A percentile compares a stretch with the other conserved stretches of the same genome.
Conservation (phyloP, 2,329 filamentous ascomycete genomes). For the Triangularia setosa region DNA sequence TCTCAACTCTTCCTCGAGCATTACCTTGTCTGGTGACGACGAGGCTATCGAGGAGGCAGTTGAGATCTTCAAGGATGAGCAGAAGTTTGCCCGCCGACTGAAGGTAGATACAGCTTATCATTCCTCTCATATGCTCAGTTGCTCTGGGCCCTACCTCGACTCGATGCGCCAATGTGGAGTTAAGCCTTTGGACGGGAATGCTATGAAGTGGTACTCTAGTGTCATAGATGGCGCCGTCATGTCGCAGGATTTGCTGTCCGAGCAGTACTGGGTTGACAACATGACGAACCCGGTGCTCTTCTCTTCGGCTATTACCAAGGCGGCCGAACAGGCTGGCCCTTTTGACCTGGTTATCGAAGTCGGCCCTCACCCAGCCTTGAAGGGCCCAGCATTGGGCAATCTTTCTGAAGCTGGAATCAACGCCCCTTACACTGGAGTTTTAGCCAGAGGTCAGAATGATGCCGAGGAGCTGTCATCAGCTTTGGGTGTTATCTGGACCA, state of each 20-base stretch:
- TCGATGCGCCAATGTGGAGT: constrained; percentile 21
- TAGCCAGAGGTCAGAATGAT: not conserved
- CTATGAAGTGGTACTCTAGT: constrained; percentile 20
- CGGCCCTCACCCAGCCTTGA: constrained; percentile 18
- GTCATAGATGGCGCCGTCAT: constrained; percentile 24
- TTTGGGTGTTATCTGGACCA: constrained; percentile 4
- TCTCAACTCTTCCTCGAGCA: constrained; percentile 28
- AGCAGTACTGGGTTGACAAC: constrained; percentile 2
- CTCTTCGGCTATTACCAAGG: constrained; percentile 3
- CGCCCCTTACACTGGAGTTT: not conserved
- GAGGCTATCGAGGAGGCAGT: constrained; percentile 26
- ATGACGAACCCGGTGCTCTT: not conserved
- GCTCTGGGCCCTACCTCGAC: constrained; percentile 31
- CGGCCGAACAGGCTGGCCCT: not conserved
- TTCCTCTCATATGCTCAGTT: constrained; percentile 16
- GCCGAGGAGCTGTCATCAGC: too few species aligned
- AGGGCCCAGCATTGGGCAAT: constrained; percentile 24
- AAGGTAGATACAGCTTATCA: constrained; percentile 36
- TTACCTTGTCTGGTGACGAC: constrained; percentile 28
- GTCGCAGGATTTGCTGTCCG: constrained; percentile 17
- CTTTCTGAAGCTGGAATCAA: not conserved
- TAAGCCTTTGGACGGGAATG: constrained; percentile 20
- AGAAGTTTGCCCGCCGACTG: constrained; percentile 15
- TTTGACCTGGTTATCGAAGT: constrained; percentile 15
- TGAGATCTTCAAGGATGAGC: constrained; percentile 9